Evolutionary conservation across 495 filamentous ascomycete genomes (phyloP).

Genomic region (Penicillium ucsense): DNA sequence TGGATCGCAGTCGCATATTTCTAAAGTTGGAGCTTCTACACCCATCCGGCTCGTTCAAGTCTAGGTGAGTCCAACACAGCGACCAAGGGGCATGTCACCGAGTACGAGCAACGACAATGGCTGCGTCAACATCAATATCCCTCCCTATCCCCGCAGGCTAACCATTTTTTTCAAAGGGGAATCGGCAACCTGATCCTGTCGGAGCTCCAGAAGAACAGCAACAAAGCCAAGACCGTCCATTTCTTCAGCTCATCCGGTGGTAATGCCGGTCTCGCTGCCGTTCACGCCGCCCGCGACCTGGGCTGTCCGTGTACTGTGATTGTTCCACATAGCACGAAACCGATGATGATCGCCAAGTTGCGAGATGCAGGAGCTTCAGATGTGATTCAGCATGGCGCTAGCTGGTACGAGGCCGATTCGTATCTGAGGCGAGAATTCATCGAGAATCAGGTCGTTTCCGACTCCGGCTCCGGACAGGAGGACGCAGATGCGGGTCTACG

Average conservation of each 20-base stretch:
- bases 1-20: slow-evolving; percentile 51
- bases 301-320: slow-evolving; percentile 61
- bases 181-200: slow-evolving; percentile 66
- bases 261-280: slow-evolving; percentile 88
- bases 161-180: slow-evolving; percentile 34
- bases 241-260: slow-evolving; percentile 84
- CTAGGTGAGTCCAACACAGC: slow-evolving; percentile 41
- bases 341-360: slow-evolving; percentile 64
- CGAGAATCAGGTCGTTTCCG: slow-evolving; percentile 11
- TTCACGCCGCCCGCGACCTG: slow-evolving; percentile 58
- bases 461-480: slow-evolving; percentile 8
- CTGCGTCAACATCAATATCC: no score
- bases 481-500: no score
- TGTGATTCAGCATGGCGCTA: slow-evolving; percentile 61
- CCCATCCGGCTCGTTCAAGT: slow-evolving; percentile 89
- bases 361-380: slow-evolving; percentile 50
- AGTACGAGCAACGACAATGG: no score
- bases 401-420: slow-evolving; percentile 70
- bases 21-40: slow-evolving; percentile 89
- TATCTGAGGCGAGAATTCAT: slow-evolving; percentile 54
- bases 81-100: background rate
- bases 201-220: slow-evolving; percentile 29
- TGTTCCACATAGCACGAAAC: slow-evolving; percentile 56
- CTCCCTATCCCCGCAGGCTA: background rate
- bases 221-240: slow-evolving; percentile 38